A percentile compares a stretch with the other conserved stretches of the same genome.
phyloP scores from a whole-genome alignment of 768 basidiomycete genomes.

The Phanerochaete sordida region DNA sequence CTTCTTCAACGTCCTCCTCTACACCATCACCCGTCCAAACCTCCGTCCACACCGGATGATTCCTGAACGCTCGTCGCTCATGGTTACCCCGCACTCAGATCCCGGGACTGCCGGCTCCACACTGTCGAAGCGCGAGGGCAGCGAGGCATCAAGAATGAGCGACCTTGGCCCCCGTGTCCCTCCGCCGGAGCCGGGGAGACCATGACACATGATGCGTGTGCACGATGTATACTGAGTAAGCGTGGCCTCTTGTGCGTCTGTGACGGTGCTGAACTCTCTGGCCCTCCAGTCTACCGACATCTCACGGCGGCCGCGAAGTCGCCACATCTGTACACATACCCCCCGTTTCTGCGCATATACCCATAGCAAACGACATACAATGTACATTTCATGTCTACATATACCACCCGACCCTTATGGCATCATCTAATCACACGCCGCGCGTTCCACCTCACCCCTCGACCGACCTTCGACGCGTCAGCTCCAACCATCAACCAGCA shows the following conservation, averaged over 20 bases:
- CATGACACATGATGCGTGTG: not conserved
- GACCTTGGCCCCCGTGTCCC: not conserved
- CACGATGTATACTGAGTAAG: too few species aligned
- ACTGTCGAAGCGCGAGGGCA: not conserved
- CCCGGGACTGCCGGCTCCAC: not conserved
- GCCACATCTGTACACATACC: not conserved
- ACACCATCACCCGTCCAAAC: conserved; percentile 34
- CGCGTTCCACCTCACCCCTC: too few species aligned
- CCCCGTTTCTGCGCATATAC: not conserved
- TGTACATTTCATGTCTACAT: not conserved
- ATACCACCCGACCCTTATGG: not conserved
- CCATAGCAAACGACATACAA: not conserved
- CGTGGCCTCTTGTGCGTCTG: too few species aligned
- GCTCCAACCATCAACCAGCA: too few species aligned
- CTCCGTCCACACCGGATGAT: conserved; percentile 27
- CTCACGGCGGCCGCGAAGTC: not conserved
- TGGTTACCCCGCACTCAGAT: not conserved
- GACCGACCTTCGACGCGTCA: too few species aligned
- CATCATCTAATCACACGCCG: too few species aligned
- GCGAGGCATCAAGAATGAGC: not conserved
- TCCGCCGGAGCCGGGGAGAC: not conserved
- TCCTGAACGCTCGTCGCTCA: not conserved
- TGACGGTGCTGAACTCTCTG: not conserved
- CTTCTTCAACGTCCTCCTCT: conserved; percentile 40
- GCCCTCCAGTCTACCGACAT: not conserved